These are phyloP conservation scores for Abelmoschus esculentus DNA, from an alignment of 345 rosid species.

Conservation along the genomic window DNA sequence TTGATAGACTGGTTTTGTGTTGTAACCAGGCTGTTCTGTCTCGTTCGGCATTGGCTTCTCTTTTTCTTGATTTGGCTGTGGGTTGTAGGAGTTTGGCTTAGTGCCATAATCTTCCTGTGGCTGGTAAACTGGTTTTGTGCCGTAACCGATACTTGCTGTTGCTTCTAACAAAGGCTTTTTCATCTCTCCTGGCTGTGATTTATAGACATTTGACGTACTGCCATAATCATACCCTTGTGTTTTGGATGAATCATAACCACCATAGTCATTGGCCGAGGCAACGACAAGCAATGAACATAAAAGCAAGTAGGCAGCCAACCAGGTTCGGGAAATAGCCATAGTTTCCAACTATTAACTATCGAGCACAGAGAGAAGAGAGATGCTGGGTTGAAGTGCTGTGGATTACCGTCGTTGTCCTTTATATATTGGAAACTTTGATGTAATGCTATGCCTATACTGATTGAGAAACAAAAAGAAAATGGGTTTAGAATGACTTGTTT, in stretches of 20 bases:
- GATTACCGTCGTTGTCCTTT: background rate
- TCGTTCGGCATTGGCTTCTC: background rate
- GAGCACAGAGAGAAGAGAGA: background rate
- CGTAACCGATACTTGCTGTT: no score
- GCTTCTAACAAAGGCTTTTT: background rate
- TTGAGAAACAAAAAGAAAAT: background rate
- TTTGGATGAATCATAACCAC: background rate
- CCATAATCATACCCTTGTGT: background rate
- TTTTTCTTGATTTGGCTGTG: background rate
- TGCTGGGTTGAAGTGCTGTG: background rate
- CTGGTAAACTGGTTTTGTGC: no score
- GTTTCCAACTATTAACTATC: background rate
- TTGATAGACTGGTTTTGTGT: constrained; percentile 1
- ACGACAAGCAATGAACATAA: background rate
- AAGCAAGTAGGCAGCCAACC: constrained; percentile 8
- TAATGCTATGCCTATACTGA: background rate
- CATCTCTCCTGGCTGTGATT: background rate
- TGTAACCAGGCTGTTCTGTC: background rate
- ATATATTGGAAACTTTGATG: background rate
- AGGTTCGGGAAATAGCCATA: constrained; percentile 5
- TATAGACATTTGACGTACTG: background rate
- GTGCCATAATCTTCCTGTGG: background rate
- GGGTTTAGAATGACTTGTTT: background rate
- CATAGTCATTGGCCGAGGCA: constrained; percentile 8
- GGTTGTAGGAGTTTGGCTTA: background rate